Conservation (phyloP, 768 basidiomycete species). For the Kwoniella dendrophila region DNA sequence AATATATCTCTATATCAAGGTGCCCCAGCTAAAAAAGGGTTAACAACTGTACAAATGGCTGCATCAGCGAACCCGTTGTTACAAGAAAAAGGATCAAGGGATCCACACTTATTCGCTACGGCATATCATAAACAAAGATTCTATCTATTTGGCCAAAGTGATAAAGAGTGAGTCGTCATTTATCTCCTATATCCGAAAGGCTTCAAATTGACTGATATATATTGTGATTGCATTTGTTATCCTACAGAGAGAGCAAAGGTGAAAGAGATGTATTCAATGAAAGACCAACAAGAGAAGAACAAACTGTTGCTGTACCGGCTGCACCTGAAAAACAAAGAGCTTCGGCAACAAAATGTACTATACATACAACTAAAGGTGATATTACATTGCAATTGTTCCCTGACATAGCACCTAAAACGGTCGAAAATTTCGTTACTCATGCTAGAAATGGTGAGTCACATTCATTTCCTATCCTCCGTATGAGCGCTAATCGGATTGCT, state of each 20-base stretch:
- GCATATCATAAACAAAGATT: slow-evolving; percentile 91
- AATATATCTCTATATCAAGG: slow-evolving; percentile 91
- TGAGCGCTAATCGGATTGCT: not conserved
- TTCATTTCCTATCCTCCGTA: not conserved
- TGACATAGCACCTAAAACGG: slow-evolving; percentile 86
- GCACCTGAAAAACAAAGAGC: slow-evolving; percentile 59
- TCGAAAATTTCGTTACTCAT: slow-evolving; percentile 97
- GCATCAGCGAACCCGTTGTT: slow-evolving; percentile 94
- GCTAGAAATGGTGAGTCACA: slow-evolving; percentile 64
- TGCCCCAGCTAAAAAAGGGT: slow-evolving; percentile 79
- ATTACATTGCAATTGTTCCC: slow-evolving; percentile 72
- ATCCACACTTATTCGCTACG: slow-evolving; percentile 90
- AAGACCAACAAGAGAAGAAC: slow-evolving; percentile 92
- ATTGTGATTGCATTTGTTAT: not conserved
- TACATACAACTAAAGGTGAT: slow-evolving; percentile 94
- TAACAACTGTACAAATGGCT: slow-evolving; percentile 90
- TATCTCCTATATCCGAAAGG: not conserved
- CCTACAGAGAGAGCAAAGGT: slow-evolving; percentile 54
- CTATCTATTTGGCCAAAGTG: slow-evolving; percentile 87
- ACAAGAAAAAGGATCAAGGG: slow-evolving; percentile 76
- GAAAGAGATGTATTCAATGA: slow-evolving; percentile 99
- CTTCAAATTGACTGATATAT: not conserved
- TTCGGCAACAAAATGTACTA: slow-evolving; percentile 76
- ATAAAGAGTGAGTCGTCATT: slow-evolving; percentile 73
- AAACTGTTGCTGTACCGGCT: slow-evolving; percentile 67